A percentile compares a stretch with the other conserved stretches of the same genome.
phyloP scores from a whole-genome alignment of 2,329 filamentous ascomycete species.

The Furcasterigmium sp. region DNA sequence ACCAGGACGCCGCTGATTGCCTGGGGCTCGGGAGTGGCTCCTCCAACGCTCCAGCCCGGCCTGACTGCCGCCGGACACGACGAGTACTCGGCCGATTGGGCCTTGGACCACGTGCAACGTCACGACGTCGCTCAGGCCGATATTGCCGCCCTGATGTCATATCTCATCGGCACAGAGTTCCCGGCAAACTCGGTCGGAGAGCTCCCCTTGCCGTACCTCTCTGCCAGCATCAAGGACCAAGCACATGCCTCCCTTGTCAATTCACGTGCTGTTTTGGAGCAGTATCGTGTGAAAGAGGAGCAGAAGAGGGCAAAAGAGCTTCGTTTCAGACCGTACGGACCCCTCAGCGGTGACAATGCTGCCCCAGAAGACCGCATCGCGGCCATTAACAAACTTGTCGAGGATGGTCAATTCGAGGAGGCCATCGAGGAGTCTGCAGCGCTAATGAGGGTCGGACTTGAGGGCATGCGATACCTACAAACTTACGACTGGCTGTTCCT shows the following conservation, averaged over 20 bases:
- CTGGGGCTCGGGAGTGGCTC: slow-evolving; percentile 89
- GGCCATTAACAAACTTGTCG: slow-evolving; percentile 64
- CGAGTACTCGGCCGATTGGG: slow-evolving; percentile 88
- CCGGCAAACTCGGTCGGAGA: slow-evolving; percentile 96
- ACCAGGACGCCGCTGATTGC: slow-evolving; percentile 87
- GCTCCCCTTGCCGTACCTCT: slow-evolving; percentile 77
- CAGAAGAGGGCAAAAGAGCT: slow-evolving; percentile 73
- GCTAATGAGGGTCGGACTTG: slow-evolving; percentile 70
- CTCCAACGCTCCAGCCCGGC: slow-evolving; percentile 55
- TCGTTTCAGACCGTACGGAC: slow-evolving; percentile 69
- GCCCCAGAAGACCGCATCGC: slow-evolving; percentile 63
- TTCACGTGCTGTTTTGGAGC: slow-evolving; percentile 81
- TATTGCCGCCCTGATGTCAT: slow-evolving; percentile 91
- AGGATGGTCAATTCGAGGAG: slow-evolving; percentile 60
- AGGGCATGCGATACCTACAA: slow-evolving; percentile 87
- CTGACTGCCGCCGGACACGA: slow-evolving; percentile 74
- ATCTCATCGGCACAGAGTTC: slow-evolving; percentile 80
- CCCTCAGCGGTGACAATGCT: slow-evolving; percentile 58
- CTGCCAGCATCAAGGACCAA: slow-evolving; percentile 68
- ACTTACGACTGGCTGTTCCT: slow-evolving; percentile 99
- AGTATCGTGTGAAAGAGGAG: slow-evolving; percentile 92
- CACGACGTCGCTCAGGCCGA: slow-evolving; percentile 94
- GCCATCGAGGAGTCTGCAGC: slow-evolving; percentile 75
- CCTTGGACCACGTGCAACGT: slow-evolving; percentile 70
- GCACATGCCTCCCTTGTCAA: slow-evolving; percentile 82